These are phyloP conservation scores for Lagerstroemia speciosa DNA, from an alignment of 345 rosid genomes.

Conservation along the genomic window DNA sequence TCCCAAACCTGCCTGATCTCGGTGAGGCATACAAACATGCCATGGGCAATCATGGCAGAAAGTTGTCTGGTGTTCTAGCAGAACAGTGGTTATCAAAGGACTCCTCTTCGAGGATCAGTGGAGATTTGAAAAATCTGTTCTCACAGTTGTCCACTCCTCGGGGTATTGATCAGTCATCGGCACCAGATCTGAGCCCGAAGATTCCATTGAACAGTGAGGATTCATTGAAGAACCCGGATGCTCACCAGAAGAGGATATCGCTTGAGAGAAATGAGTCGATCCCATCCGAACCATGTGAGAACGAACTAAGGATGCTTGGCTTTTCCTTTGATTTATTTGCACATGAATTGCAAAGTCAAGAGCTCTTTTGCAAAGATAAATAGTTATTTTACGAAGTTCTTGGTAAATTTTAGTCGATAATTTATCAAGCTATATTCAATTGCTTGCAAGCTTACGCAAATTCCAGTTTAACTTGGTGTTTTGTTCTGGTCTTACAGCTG, in stretches of 20 bases:
- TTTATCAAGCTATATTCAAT: no score
- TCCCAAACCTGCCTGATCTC: conserved; percentile 43
- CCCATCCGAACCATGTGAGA: conserved; percentile 24
- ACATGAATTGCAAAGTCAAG: no score
- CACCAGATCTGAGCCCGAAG: conserved; percentile 54
- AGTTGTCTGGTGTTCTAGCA: conserved; percentile 41
- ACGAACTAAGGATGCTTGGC: not conserved
- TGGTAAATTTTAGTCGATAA: no score
- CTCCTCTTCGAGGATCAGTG: conserved; percentile 61
- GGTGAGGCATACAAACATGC: conserved; percentile 77
- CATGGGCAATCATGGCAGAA: conserved; percentile 46
- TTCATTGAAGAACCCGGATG: conserved; percentile 33
- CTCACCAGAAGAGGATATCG: conserved; percentile 51
- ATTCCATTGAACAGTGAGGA: conserved; percentile 24
- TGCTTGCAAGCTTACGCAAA: not conserved
- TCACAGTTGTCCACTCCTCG: conserved; percentile 71
- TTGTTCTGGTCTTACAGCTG: conserved; percentile 23
- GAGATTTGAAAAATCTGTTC: conserved; percentile 56
- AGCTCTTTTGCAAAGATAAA: no score
- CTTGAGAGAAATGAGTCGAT: conserved; percentile 87
- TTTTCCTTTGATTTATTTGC: not conserved
- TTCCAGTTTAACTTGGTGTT: not conserved
- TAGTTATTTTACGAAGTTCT: no score
- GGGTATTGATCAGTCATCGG: conserved; percentile 43
- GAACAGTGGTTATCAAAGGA: conserved; percentile 67